A percentile compares a stretch with the other conserved stretches of the same genome.
Conservation (phyloP, 148 eudicot genomes). For the Cornus suecica region DNA sequence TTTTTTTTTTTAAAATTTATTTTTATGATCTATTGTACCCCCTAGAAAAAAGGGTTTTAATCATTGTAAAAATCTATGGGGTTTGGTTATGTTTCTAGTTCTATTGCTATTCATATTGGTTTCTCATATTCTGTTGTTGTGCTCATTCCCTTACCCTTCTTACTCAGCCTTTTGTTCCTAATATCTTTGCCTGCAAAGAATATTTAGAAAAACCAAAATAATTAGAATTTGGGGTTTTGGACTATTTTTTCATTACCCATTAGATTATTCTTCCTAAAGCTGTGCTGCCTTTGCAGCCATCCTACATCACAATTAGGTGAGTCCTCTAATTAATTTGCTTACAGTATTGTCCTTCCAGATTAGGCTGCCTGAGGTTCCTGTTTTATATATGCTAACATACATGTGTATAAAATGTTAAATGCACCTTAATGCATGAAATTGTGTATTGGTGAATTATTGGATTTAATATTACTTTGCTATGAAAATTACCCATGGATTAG, state of each 20-base stretch:
- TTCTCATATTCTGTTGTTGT: not conserved
- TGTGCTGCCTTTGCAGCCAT: not conserved
- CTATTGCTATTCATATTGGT: not conserved
- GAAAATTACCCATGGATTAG: not conserved
- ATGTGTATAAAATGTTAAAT: no score
- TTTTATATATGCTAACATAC: not conserved
- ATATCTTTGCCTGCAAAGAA: not conserved
- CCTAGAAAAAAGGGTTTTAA: not conserved
- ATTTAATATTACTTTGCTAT: not conserved
- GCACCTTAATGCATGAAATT: not conserved
- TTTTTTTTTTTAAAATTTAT: not conserved
- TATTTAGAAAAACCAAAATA: not conserved
- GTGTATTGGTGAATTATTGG: not conserved
- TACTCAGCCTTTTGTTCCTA: not conserved
- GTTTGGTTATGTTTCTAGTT: not conserved
- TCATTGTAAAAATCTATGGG: not conserved
- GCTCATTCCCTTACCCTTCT: not conserved
- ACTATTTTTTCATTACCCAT: not conserved
- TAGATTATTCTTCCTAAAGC: not conserved
- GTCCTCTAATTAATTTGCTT: not conserved
- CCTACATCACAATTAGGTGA: not conserved
- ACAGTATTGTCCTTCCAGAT: not conserved
- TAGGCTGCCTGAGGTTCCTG: not conserved
- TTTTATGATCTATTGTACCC: not conserved
- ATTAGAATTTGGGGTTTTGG: not conserved